Conservation (phyloP, 305 asterid species). For the Solanum hybrid region DNA sequence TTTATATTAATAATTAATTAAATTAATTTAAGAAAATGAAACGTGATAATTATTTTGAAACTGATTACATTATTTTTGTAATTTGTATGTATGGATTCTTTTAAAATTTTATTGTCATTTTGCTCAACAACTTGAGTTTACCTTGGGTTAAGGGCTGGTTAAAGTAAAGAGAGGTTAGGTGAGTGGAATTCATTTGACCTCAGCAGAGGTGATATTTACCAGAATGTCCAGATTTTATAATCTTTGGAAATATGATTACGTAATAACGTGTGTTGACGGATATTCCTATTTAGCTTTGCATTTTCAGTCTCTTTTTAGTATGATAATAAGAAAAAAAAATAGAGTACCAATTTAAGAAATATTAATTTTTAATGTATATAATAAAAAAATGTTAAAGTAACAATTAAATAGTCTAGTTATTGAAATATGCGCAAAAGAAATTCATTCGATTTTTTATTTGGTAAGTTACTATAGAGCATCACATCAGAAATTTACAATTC, state of each 20-base stretch:
- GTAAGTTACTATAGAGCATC: background rate
- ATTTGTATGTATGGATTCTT: background rate
- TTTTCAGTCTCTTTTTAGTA: background rate
- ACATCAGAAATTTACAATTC: background rate
- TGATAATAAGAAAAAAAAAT: background rate
- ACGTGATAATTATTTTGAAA: background rate
- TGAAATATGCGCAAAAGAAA: background rate
- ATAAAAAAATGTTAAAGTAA: background rate
- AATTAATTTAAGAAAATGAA: background rate
- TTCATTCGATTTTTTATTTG: background rate
- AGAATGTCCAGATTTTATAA: background rate
- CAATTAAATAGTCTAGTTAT: background rate
- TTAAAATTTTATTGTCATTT: background rate
- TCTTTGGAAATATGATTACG: background rate
- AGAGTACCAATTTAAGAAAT: background rate
- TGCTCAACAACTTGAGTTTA: background rate
- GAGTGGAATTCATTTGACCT: background rate
- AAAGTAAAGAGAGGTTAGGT: background rate
- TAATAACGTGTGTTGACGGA: background rate
- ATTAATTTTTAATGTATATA: background rate
- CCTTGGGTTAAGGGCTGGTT: background rate
- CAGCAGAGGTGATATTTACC: background rate
- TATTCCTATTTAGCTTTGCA: background rate
- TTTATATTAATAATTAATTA: too few species aligned
- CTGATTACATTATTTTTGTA: background rate